Conservation (phyloP, 2,329 filamentous ascomycete genomes). For the Fusarium austroafricanum region DNA sequence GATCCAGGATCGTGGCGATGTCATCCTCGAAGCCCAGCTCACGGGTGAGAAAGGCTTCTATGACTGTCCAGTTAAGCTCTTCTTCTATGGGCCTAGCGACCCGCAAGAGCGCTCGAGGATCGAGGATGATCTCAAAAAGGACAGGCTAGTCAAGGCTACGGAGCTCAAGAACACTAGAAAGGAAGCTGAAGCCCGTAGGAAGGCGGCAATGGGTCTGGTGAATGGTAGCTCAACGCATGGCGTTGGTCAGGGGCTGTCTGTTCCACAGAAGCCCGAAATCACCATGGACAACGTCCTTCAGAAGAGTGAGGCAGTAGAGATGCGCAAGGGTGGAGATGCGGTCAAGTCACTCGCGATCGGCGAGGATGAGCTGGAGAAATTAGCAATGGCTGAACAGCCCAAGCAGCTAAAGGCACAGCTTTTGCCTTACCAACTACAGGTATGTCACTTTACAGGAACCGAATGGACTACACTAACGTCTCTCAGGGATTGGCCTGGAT, state of each 20-base stretch:
- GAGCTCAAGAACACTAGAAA: conserved; percentile 66
- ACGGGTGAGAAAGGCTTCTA: conserved; percentile 73
- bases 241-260: conserved; percentile 43
- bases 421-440: conserved; percentile 81
- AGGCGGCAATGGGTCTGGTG: conserved; percentile 54
- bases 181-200: conserved; percentile 64
- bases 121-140: conserved; percentile 70
- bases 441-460: conserved; percentile 40
- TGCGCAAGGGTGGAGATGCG: conserved; percentile 71
- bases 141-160: conserved; percentile 71
- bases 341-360: conserved; percentile 77
- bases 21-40: conserved; percentile 76
- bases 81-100: conserved; percentile 75
- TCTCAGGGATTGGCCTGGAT: conserved; percentile 83
- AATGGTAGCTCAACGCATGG: conserved; percentile 55
- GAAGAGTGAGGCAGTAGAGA: conserved; percentile 74
- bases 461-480: conserved; percentile 33
- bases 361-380: conserved; percentile 75
- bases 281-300: conserved; percentile 73
- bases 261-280: conserved; percentile 52
- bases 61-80: conserved; percentile 78
- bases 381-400: conserved; percentile 80
- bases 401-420: conserved; percentile 71
- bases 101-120: conserved; percentile 63
- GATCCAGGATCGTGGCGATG: conserved; percentile 64